Base-by-base conservation (phyloP, 192 early-diverging fungal genomes). In the Umbelopsis isabellina region DNA sequence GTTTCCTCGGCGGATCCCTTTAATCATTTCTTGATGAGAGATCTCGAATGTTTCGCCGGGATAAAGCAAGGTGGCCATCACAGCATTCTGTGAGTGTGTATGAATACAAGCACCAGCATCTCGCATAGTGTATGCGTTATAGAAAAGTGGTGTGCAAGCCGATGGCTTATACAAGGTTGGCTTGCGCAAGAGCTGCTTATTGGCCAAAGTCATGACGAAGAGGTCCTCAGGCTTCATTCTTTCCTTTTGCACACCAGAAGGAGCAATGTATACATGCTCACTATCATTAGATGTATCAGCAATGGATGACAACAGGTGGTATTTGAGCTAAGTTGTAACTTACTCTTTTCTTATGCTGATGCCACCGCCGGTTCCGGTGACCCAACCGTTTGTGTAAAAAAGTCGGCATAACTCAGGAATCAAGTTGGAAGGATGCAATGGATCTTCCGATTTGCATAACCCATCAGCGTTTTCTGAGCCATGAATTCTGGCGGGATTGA, bases 1-100 rank as follows among this genome's bases (percentile, higher is more conserved):
- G 41, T 73, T 79, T 4, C 95, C 97, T 21, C 86, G 84, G 25
- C 91, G 82, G 58, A 98, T 98, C 7, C 97, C 97, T 83, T 98
- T 98, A 83, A 98, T 98, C 97, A 98, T 98, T 75, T 98, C 97
- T 75, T 97, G 95, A 78, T 97, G 94, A 10, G 94, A 93, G 66
- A 98, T 96, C 13, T 77, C 76, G 81, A 98, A 98, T 51, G 84
- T 87, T 8, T 87, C 81, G 11, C 90, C 89, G 13, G 81, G 58
- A 68, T 84, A 94, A 46, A 98, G 76, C 74, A 98, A 76, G 0
- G 97, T 97, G 5, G 81, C 94, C 89, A 98, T 91, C 21, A 98
- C 95, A 1, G 97, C 97, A 74, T 94, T 84, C 76, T 97, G 95
- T 35, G 95, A 97, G 81, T 98, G 97, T 4, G 95, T 97, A 77